Conservation (phyloP, 2,329 filamentous ascomycete species). For the Sordariomycetes sp. region DNA sequence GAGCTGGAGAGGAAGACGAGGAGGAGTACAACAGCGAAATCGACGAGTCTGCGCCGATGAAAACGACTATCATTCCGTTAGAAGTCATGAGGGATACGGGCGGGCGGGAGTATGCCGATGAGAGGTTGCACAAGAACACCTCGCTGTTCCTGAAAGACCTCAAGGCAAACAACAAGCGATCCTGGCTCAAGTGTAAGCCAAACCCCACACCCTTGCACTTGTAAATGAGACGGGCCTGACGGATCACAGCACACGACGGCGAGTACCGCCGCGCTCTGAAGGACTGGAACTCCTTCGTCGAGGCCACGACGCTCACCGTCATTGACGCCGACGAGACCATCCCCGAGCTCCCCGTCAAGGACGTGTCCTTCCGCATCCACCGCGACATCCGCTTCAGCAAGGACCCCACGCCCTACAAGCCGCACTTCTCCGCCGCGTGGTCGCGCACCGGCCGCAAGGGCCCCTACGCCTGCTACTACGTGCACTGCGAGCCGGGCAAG, state of each 20-base stretch:
- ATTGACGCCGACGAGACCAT: constrained; percentile 69
- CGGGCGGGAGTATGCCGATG: constrained; percentile 37
- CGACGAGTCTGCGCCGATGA: constrained; percentile 25
- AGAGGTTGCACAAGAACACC: constrained; percentile 47
- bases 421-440: constrained; percentile 79
- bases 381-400: constrained; percentile 78
- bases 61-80: constrained; percentile 23
- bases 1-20: constrained; percentile 17
- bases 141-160: constrained; percentile 48
- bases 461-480: constrained; percentile 80
- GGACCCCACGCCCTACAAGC: constrained; percentile 83
- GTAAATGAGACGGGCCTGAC: background rate
- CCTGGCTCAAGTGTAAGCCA: constrained; percentile 47
- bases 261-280: constrained; percentile 71
- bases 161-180: constrained; percentile 48
- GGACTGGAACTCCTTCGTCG: constrained; percentile 75
- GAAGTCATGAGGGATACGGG: constrained; percentile 23
- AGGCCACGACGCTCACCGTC: constrained; percentile 60
- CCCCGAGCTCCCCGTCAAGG: constrained; percentile 77
- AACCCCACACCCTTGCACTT: background rate
- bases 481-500: constrained; percentile 65
- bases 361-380: constrained; percentile 81
- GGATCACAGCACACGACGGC: constrained; percentile 57
- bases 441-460: constrained; percentile 82
- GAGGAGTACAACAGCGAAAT: constrained; percentile 22